A percentile compares a stretch with the other conserved stretches of the same genome.
Conservation (phyloP, 768 basidiomycete species). For the Lactarius hatsudake region DNA sequence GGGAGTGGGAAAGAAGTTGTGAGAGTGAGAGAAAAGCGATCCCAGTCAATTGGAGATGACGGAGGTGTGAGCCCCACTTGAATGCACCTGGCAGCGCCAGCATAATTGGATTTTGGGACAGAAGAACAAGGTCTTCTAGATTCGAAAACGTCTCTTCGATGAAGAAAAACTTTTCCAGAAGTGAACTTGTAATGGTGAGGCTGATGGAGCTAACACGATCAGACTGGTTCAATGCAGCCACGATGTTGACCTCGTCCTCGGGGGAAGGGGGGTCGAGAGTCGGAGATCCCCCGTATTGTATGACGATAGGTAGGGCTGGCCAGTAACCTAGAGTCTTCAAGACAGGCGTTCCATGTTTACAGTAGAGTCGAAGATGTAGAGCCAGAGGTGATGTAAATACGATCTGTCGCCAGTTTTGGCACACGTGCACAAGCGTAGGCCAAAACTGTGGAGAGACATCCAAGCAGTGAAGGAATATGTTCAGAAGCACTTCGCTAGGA, state of each 20-base stretch:
- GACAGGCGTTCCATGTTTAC: not conserved
- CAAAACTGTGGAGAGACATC: not conserved
- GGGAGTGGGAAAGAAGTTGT: not conserved
- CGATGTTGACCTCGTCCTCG: not conserved
- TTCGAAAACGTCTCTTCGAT: not conserved
- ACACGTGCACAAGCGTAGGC: not conserved
- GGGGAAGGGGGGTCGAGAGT: not conserved
- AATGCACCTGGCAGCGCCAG: not conserved
- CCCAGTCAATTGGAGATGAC: not conserved
- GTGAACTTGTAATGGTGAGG: not conserved
- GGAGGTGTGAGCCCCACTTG: not conserved
- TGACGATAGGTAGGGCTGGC: not conserved
- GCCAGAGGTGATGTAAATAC: not conserved
- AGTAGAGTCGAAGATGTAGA: not conserved
- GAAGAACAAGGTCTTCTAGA: not conserved
- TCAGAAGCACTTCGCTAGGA: not conserved
- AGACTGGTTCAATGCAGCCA: not conserved
- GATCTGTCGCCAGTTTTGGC: not conserved
- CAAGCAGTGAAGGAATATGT: not conserved
- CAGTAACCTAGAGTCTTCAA: not conserved
- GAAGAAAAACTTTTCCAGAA: not conserved
- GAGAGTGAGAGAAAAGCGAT: not conserved
- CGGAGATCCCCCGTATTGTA: not conserved
- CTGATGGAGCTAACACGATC: not conserved
- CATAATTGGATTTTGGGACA: not conserved